Base-by-base conservation (phyloP, 805 yeast genomes). In the Sporopachydermia lactativora region DNA sequence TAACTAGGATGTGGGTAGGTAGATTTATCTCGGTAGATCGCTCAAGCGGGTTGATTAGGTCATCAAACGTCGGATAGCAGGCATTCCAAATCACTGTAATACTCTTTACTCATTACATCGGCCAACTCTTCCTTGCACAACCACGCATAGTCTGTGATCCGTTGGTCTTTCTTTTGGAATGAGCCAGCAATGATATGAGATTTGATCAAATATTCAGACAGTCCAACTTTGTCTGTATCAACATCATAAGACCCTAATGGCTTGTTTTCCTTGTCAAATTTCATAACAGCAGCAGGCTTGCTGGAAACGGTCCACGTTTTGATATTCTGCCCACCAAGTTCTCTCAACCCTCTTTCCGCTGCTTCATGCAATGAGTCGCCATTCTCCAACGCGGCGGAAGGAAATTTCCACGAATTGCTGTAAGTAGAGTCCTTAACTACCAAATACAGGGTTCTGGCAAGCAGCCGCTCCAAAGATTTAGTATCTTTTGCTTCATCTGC, bases 271-370 rank as follows among this genome's bases (percentile, higher is more conserved):
- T 54, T 53, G 11, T 49, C 39, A 45, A 64, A 68, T 48, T 73
- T 66, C 46, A 79, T 53, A 1, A 80, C 75, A 36, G 78, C 86
- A 35, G 88, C 79, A 35, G 98, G 97, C 3, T 81, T 81, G 42
- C 73, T 75, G 17, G 97, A 85, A n/a, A 92, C 95, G 15, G 81
- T 74, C 83, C 94, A 89, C 36, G 85, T 80, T 60, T 85, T 81
- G 55, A 92, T 72, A 42, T 68, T 58, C 6, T 67, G 72, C 19
- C 95, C 95, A 15, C 95, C 95, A 15, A 81, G 51, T 16, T 59
- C 50, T 55, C 75, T 70, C 42, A 92, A 61, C 0, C 94, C 94
- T 38, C 69, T 61, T 57, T 82, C 84, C 2, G 95, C 95, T 31
- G 76, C 70, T 42, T 60, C 61, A 55, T 83, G 86, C 47, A 92